phyloP scores from a whole-genome alignment of 176 grass and related monocot genomes.

The Raddia guianensis region DNA sequence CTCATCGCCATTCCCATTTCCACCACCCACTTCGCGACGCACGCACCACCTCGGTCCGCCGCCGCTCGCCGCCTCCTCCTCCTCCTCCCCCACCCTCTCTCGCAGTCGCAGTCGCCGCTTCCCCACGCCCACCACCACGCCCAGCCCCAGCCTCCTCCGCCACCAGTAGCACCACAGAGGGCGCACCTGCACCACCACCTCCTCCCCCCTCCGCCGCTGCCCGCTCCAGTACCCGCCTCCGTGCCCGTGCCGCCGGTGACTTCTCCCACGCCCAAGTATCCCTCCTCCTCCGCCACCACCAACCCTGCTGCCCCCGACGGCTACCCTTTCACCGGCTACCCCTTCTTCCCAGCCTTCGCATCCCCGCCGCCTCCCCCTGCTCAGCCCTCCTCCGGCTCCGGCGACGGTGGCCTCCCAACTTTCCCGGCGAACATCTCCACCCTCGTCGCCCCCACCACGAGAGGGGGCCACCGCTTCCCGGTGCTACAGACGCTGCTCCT shows the following conservation, averaged over 20 bases:
- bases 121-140: constrained; percentile 21
- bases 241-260: not conserved
- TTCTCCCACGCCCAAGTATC: constrained; percentile 33
- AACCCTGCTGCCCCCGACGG: constrained; percentile 9
- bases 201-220: not conserved
- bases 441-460: constrained; percentile 39
- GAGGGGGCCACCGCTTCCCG: constrained; percentile 29
- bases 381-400: not conserved
- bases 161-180: not conserved
- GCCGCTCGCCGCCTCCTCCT: not conserved
- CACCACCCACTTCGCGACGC: not conserved
- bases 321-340: constrained; percentile 54
- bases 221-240: not conserved
- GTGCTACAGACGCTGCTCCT: constrained; percentile 57
- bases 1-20: not conserved
- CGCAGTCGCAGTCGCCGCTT: not conserved
- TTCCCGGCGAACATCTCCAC: constrained; percentile 61
- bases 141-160: not conserved
- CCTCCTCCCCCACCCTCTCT: not conserved
- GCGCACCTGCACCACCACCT: not conserved
- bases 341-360: constrained; percentile 43
- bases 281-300: constrained; percentile 32
- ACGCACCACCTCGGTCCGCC: not conserved
- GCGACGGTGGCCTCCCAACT: constrained; percentile 33
- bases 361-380: not conserved